Evolutionary conservation across 2,329 filamentous ascomycete species (phyloP), one percentile per base, ranked within the genome.

Genomic region (Colletotrichum abscissum): DNA sequence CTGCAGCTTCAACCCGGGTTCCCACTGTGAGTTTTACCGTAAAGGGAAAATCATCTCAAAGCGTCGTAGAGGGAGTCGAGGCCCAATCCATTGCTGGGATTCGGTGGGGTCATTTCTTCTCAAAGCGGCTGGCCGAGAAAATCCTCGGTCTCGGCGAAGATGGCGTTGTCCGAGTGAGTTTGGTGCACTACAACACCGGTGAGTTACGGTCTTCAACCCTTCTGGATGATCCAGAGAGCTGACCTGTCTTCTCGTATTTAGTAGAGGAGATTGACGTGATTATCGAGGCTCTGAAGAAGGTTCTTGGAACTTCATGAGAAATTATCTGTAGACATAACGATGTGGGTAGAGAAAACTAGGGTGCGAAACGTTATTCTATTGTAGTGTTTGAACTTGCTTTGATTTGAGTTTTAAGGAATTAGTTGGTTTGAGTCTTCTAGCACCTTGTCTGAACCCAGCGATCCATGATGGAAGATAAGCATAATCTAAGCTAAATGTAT

Each of bases 171-270:
- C 86, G 93, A 74, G 89, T 93, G 19, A 93, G 91, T 76, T 85
- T 94, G 84, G 87, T 92, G 66, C 92, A 94, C 80, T 94, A 94
- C 78, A 94, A 94, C 77, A 93, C 91, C 2, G 79, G 89, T 90
- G 78, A 84, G 88, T 86, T 26, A n/a, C 42, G 16, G 19, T 22
- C 19, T 49, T 8, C 42, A 49, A n/a, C 42, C 19, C 8, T 22
- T 22, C 11, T 49, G 42, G 19, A 49, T 11, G 19, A 49, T n/a
- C 19, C 42, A 7, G 19, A n/a, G 3, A 9, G 19, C 42, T 49
- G 19, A 49, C 19, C 19, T n/a, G 42, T 49, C 19, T 49, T 49
- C 42, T 49, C 42, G 42, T 49, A 49, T 9, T n/a, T 22, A 49
- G 42, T 49, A 19, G 42, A 49, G 42, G 42, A 49, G 19, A 8